Conservation (phyloP, 2,329 filamentous ascomycete genomes). For the Hirsutella thompsonii region DNA sequence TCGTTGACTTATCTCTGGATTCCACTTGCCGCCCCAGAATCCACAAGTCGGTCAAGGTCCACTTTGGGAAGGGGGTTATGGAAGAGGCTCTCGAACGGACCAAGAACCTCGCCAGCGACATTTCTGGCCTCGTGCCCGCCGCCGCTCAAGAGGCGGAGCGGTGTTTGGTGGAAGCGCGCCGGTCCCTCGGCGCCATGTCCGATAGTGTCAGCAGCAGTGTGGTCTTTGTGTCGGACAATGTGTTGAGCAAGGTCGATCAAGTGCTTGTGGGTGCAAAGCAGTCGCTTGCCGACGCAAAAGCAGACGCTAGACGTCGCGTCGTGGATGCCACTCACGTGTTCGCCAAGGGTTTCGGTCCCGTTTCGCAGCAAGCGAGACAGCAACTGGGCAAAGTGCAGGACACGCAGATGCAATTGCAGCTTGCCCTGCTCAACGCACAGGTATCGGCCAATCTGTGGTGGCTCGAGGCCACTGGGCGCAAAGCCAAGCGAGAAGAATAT, state of each 20-base stretch:
- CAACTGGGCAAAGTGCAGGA: slow-evolving; percentile 11
- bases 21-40: slow-evolving; percentile 47
- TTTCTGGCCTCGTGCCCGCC: slow-evolving; percentile 26
- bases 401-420: slow-evolving; percentile 25
- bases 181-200: slow-evolving; percentile 18
- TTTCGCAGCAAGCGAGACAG: slow-evolving; percentile 9
- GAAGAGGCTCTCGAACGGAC: slow-evolving; percentile 31
- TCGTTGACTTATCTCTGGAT: slow-evolving; percentile 43
- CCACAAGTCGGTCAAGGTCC: slow-evolving; percentile 46
- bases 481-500: slow-evolving; percentile 32
- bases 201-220: slow-evolving; percentile 12
- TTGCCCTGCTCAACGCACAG: slow-evolving; percentile 38
- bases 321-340: slow-evolving; percentile 8
- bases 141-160: slow-evolving; percentile 25
- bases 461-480: slow-evolving; percentile 38
- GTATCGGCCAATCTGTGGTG: slow-evolving; percentile 43
- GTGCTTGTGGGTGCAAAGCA: slow-evolving; percentile 11
- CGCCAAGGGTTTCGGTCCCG: slow-evolving; percentile 7
- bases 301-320: slow-evolving; percentile 7
- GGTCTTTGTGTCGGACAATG: slow-evolving; percentile 14
- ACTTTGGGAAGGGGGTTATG: slow-evolving; percentile 40
- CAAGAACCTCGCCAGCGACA: slow-evolving; percentile 26
- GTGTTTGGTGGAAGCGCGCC: slow-evolving; percentile 20
- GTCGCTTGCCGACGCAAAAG: slow-evolving; percentile 10
- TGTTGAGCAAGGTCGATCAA: slow-evolving; percentile 11